Percentiles rank a stretch among this genome's conserved stretches.
Evolutionary conservation across 2,329 filamentous ascomycete genomes (phyloP).

Genomic region (Colletotrichum noveboracense): DNA sequence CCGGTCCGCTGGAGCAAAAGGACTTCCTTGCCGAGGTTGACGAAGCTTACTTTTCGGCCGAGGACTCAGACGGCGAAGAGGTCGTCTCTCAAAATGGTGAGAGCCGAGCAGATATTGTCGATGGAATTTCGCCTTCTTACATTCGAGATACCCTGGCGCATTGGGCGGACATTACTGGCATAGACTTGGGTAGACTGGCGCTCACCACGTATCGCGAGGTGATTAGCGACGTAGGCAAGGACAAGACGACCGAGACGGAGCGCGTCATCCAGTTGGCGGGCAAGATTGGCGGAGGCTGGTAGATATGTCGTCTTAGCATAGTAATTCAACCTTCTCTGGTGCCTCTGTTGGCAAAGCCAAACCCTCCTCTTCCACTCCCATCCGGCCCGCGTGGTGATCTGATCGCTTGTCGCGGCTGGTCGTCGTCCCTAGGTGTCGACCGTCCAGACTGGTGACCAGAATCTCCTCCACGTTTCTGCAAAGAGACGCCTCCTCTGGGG

Average conservation of each 20-base stretch:
- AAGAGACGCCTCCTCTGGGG: constrained; percentile 62
- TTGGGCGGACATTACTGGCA: constrained; percentile 76
- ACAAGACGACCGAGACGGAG: constrained; percentile 71
- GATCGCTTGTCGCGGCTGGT: constrained; percentile 72
- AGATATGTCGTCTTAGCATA: constrained; percentile 28
- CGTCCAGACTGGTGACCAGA: constrained; percentile 40
- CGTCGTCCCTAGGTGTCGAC: constrained; percentile 60
- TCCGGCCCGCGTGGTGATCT: constrained; percentile 82
- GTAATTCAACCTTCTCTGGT: constrained; percentile 50
- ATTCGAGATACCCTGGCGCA: constrained; percentile 74
- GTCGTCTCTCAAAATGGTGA: constrained; percentile 26
- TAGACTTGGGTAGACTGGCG: constrained; percentile 73
- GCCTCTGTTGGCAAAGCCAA: constrained; percentile 75
- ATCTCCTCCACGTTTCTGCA: constrained; percentile 48
- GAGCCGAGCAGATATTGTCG: constrained; percentile 50
- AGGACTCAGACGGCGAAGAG: constrained; percentile 51
- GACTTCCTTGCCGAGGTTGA: constrained; percentile 83
- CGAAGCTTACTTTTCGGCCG: constrained; percentile 87
- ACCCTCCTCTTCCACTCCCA: constrained; percentile 75
- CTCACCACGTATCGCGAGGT: constrained; percentile 92
- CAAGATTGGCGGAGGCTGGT: constrained; percentile 95
- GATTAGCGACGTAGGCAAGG: constrained; percentile 92
- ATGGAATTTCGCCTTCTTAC: constrained; percentile 69
- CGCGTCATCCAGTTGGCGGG: constrained; percentile 87
- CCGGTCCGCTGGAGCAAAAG: constrained; percentile 81